Conservation (phyloP, 495 filamentous ascomycete genomes). For the Daldinia caldariorum region DNA sequence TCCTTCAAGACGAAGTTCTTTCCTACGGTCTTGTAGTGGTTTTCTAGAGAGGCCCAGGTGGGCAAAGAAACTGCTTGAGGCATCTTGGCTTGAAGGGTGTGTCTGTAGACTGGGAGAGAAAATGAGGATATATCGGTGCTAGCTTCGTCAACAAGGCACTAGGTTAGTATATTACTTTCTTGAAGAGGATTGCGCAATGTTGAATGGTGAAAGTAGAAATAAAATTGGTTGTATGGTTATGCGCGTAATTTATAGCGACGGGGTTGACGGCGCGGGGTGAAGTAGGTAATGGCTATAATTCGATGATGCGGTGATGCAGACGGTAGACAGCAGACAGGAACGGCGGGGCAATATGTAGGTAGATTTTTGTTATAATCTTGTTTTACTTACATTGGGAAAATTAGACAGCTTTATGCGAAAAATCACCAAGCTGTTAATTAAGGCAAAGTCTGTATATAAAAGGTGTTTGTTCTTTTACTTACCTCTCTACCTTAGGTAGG, state of each 20-base stretch:
- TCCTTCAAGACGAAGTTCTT: slow-evolving; percentile 92
- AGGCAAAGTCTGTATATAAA: neutral
- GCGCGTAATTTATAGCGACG: slow-evolving; percentile 21
- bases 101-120: neutral
- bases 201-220: slow-evolving; percentile 36
- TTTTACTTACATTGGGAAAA: slow-evolving; percentile 37
- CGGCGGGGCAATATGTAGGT: slow-evolving; percentile 20
- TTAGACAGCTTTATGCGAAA: slow-evolving; percentile 5
- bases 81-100: slow-evolving; percentile 47
- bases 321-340: neutral
- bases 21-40: slow-evolving; percentile 84
- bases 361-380: slow-evolving; percentile 27
- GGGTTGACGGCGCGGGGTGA: slow-evolving; percentile 3
- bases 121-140: slow-evolving; percentile 8
- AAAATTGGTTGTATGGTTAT: slow-evolving; percentile 16
- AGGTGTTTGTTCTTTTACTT: no score
- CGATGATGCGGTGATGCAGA: neutral
- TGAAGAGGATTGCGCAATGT: no score
- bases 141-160: slow-evolving; percentile 13
- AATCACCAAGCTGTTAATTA: neutral
- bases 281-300: neutral
- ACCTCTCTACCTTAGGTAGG: no score
- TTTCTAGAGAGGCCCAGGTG: slow-evolving; percentile 87
- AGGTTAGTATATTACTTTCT: neutral
- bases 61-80: slow-evolving; percentile 80